Conservation (phyloP, 2,329 filamentous ascomycete genomes). For the Lasiodiplodia theobromae region DNA sequence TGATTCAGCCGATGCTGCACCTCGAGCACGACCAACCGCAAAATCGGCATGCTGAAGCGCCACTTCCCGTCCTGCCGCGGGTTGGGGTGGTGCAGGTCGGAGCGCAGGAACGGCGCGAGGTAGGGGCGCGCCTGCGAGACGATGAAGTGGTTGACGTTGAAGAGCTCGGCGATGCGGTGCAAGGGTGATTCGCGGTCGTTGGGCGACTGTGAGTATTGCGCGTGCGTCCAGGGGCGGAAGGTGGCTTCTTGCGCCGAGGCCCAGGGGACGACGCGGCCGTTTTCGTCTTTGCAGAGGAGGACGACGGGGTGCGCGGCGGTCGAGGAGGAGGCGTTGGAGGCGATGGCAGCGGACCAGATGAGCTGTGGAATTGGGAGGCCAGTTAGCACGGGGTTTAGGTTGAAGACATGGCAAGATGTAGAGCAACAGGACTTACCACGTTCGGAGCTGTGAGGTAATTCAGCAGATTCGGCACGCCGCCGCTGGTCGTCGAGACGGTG, state of each 20-base stretch:
- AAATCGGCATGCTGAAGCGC: slow-evolving; percentile 62
- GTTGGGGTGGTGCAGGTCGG: slow-evolving; percentile 78
- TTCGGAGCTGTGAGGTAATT: slow-evolving; percentile 95
- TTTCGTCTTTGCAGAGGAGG: slow-evolving; percentile 79
- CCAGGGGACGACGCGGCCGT: slow-evolving; percentile 78
- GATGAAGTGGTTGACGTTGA: slow-evolving; percentile 95
- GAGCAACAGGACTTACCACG: slow-evolving; percentile 67
- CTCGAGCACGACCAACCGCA: slow-evolving; percentile 76
- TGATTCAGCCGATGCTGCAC: slow-evolving; percentile 82
- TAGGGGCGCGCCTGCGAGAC: slow-evolving; percentile 92
- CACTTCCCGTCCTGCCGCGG: slow-evolving; percentile 65
- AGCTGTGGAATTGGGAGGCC: slow-evolving; percentile 58
- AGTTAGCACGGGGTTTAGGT: neutral
- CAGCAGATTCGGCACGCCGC: slow-evolving; percentile 81
- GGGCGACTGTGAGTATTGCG: slow-evolving; percentile 49
- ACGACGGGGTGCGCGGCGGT: slow-evolving; percentile 71
- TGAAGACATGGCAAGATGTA: neutral
- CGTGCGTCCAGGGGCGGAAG: slow-evolving; percentile 72
- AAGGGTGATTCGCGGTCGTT: slow-evolving; percentile 73
- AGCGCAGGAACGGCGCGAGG: slow-evolving; percentile 82
- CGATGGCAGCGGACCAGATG: slow-evolving; percentile 80
- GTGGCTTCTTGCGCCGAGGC: slow-evolving; percentile 65
- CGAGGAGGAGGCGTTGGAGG: slow-evolving; percentile 73
- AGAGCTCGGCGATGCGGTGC: slow-evolving; percentile 77
- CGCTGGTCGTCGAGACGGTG: slow-evolving; percentile 79